These are phyloP conservation scores for Proliferodiscus dingleyae DNA, from an alignment of 2,329 filamentous ascomycete genomes.

Conservation along the genomic window DNA sequence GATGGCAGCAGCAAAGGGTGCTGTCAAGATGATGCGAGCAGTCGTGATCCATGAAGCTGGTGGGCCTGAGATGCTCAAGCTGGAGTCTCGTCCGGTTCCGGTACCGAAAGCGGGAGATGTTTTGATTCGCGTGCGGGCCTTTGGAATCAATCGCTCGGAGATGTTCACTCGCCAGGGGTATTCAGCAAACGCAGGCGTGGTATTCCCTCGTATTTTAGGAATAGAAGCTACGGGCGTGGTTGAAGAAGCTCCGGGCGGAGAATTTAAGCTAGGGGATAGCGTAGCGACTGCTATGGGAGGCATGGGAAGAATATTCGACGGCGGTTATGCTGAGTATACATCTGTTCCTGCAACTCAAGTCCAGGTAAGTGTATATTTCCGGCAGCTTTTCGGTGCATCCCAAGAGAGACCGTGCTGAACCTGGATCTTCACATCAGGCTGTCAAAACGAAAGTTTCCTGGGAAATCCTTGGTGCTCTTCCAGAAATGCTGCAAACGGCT, in stretches of 20 bases:
- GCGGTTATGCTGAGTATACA: constrained; percentile 25
- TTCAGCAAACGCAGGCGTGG: constrained; percentile 9
- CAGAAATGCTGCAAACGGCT: constrained; percentile 22
- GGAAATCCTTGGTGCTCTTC: constrained; percentile 21
- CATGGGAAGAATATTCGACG: constrained; percentile 16
- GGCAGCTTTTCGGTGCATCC: too few species aligned
- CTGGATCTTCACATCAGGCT: constrained; percentile 11
- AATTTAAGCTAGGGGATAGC: constrained; percentile 14
- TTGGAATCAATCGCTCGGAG: constrained; percentile 35
- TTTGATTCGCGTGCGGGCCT: constrained; percentile 37
- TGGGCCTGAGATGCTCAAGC: constrained; percentile 6
- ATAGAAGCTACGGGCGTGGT: constrained; percentile 24
- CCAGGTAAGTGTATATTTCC: not conserved
- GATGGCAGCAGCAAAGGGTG: not conserved
- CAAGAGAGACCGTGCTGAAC: not conserved
- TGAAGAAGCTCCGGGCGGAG: constrained; percentile 13
- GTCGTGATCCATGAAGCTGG: constrained; percentile 10
- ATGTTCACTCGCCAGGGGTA: constrained; percentile 12
- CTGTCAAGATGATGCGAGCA: constrained; percentile 5
- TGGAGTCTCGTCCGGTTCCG: constrained; percentile 37
- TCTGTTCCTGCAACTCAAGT: constrained; percentile 15
- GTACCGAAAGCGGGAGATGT: constrained; percentile 33
- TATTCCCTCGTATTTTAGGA: constrained; percentile 18
- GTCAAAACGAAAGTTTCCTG: constrained; percentile 15
- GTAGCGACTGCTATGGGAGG: constrained; percentile 24